A percentile compares a stretch with the other conserved stretches of the same genome.
Conservation (phyloP, 192 early-diverging fungal species). For the Podila epigama region DNA sequence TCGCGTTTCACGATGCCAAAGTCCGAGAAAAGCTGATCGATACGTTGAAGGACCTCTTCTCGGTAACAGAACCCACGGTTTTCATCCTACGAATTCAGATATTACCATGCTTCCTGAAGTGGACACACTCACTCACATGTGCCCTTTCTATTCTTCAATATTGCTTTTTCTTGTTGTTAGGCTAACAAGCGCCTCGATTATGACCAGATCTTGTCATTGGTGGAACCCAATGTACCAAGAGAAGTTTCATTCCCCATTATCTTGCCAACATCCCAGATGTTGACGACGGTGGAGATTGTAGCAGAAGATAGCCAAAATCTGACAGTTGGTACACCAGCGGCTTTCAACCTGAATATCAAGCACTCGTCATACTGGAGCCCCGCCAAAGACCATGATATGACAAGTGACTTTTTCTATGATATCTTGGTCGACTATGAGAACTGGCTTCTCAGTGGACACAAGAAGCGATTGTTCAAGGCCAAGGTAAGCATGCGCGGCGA, state of each 20-base stretch:
- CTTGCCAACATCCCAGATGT: slow-evolving; percentile 45
- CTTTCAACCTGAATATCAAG: slow-evolving; percentile 59
- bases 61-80: slow-evolving; percentile 34
- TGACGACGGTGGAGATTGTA: slow-evolving; percentile 62
- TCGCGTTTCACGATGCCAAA: slow-evolving; percentile 58
- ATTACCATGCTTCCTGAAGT: too few relatives aligned
- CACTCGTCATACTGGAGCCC: slow-evolving; percentile 61
- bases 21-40: slow-evolving; percentile 57
- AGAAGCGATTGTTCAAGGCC: slow-evolving; percentile 60
- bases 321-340: slow-evolving; percentile 62
- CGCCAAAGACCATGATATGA: slow-evolving; percentile 30
- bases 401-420: slow-evolving; percentile 63
- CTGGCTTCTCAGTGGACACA: slow-evolving; percentile 72
- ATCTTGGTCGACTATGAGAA: slow-evolving; percentile 71
- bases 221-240: slow-evolving; percentile 4
- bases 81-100: too few relatives aligned
- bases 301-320: slow-evolving; percentile 48
- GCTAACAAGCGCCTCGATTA: slow-evolving; percentile 53
- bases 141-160: background rate
- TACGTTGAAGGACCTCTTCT: slow-evolving; percentile 62
- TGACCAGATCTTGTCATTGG: slow-evolving; percentile 42
- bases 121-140: too few relatives aligned
- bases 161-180: slow-evolving; percentile 18
- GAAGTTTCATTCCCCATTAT: slow-evolving; percentile 36
- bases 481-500: slow-evolving; percentile 51